phyloP scores from a whole-genome alignment of 352 stramenopile species.

The Globisporangium takayamanum region DNA sequence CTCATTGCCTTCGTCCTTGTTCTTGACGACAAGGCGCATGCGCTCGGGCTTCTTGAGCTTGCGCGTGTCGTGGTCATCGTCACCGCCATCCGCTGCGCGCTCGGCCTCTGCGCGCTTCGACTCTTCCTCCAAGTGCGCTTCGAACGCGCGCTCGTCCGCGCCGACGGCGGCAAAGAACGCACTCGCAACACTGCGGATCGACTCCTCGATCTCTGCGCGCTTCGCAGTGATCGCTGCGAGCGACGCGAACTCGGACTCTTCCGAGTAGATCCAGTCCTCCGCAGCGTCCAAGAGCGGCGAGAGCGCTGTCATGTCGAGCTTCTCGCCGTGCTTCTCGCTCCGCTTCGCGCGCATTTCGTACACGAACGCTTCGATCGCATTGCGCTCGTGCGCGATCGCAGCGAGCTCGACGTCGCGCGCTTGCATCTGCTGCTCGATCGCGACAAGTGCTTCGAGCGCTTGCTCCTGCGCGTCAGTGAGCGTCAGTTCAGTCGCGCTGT shows the following conservation, averaged over 20 bases:
- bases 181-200: conserved; percentile 45
- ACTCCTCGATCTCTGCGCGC: conserved; percentile 43
- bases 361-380: conserved; percentile 88
- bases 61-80: conserved; percentile 90
- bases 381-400: conserved; percentile 75
- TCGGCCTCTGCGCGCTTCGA: conserved; percentile 65
- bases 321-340: conserved; percentile 57
- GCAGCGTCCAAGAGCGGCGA: conserved; percentile 72
- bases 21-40: conserved; percentile 92
- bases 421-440: conserved; percentile 66
- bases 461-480: conserved; percentile 19
- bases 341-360: conserved; percentile 88
- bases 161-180: conserved; percentile 68
- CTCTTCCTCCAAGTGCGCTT: conserved; percentile 76
- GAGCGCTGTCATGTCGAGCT: conserved; percentile 55
- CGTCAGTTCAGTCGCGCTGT: conserved; percentile 13
- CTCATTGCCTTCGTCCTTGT: conserved; percentile 94
- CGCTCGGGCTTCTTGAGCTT: conserved; percentile 91
- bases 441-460: conserved; percentile 30
- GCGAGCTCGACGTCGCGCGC: conserved; percentile 58
- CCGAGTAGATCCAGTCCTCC: conserved; percentile 90
- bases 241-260: conserved; percentile 73
- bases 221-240: conserved; percentile 46
- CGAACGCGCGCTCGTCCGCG: conserved; percentile 51
- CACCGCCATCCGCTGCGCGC: conserved; percentile 52